phyloP scores from a whole-genome alignment of 345 rosid species.

The Bruguiera gymnorhiza region DNA sequence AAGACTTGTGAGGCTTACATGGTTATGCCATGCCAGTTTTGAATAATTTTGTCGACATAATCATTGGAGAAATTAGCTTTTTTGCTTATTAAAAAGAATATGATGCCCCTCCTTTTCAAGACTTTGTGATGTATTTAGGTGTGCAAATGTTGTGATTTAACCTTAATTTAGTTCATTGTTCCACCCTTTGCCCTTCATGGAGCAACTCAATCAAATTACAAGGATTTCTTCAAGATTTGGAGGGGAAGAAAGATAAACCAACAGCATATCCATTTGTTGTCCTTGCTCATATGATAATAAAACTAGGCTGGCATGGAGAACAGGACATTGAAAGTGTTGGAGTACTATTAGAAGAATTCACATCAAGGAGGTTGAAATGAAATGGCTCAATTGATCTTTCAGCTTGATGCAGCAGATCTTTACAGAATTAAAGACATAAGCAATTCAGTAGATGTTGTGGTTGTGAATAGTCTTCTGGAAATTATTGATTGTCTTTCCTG shows the following conservation, averaged over 20 bases:
- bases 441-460: background rate
- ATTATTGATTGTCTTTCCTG: slow-evolving; percentile 17
- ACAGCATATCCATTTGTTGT: background rate
- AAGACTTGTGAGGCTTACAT: background rate
- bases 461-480: slow-evolving; percentile 4
- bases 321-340: background rate
- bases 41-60: background rate
- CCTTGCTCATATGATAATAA: background rate
- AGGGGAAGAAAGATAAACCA: too few species aligned
- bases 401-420: background rate
- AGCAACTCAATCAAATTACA: background rate
- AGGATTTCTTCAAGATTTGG: too few species aligned
- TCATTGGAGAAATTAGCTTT: background rate
- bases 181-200: too few species aligned
- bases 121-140: background rate
- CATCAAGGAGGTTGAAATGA: background rate
- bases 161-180: too few species aligned
- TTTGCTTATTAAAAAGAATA: background rate
- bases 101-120: background rate
- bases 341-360: background rate
- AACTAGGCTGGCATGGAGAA: background rate
- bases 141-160: background rate
- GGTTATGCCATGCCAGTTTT: background rate
- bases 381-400: background rate
- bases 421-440: background rate